phyloP scores from a whole-genome alignment of 1,139 yeast species.

The Protomyces arabidopsidicola region DNA sequence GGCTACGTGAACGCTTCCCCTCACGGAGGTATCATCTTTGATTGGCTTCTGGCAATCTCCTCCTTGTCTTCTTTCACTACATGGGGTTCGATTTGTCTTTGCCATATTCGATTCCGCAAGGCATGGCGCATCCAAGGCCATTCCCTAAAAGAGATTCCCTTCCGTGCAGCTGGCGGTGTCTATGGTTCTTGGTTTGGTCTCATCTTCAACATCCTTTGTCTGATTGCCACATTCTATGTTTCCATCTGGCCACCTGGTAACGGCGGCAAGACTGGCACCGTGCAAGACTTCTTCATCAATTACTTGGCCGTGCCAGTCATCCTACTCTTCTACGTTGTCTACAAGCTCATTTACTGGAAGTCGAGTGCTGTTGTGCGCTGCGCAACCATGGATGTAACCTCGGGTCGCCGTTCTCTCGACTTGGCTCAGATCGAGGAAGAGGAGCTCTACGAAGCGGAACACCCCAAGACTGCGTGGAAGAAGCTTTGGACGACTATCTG shows the following conservation, averaged over 20 bases:
- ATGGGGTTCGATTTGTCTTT: slow-evolving; percentile 69
- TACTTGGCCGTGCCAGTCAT: slow-evolving; percentile 54
- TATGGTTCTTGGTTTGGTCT: slow-evolving; percentile 68
- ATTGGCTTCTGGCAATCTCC: slow-evolving; percentile 73
- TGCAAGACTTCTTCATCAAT: slow-evolving; percentile 47
- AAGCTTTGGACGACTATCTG: slow-evolving; percentile 10
- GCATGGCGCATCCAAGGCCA: slow-evolving; percentile 66
- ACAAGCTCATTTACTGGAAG: slow-evolving; percentile 40
- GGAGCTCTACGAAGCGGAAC: slow-evolving; percentile 5
- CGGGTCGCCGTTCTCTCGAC: slow-evolving; percentile 12
- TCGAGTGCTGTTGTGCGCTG: slow-evolving; percentile 8
- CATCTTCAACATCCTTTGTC: slow-evolving; percentile 53
- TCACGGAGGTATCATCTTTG: slow-evolving; percentile 65
- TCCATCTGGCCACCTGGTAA: slow-evolving; percentile 64
- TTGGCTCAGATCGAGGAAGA: slow-evolving; percentile 19
- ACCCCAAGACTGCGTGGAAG: slow-evolving; percentile 14
- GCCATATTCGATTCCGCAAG: slow-evolving; percentile 72
- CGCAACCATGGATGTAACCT: slow-evolving; percentile 20
- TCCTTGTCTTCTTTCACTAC: slow-evolving; percentile 76
- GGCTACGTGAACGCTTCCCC: slow-evolving; percentile 67
- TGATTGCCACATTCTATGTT: slow-evolving; percentile 76
- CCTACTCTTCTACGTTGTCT: slow-evolving; percentile 48
- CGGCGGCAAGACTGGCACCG: slow-evolving; percentile 26
- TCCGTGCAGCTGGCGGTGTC: slow-evolving; percentile 64
- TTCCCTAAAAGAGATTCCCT: slow-evolving; percentile 60